phyloP scores from a whole-genome alignment of 192 early-diverging fungal species.

The Backusella australiensis region DNA sequence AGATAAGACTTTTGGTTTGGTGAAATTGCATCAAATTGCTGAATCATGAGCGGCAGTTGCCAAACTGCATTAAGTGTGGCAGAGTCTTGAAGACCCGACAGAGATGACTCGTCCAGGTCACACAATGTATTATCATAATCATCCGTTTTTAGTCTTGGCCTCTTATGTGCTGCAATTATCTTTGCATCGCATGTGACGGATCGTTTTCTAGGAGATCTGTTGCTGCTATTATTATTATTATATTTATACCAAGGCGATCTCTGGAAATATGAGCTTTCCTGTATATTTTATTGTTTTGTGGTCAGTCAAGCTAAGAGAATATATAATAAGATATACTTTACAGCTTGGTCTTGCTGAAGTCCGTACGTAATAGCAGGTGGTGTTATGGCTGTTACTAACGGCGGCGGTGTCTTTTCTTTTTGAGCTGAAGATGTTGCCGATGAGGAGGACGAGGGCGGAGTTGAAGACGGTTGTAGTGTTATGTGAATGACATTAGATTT shows the following conservation, averaged over 20 bases:
- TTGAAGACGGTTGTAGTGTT: neutral
- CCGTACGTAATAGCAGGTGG: neutral
- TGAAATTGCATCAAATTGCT: conserved; percentile 77
- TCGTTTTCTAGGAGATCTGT: conserved; percentile 9
- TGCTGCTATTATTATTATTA: neutral
- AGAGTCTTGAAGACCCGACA: neutral
- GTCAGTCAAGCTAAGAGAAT: neutral
- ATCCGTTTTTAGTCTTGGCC: neutral
- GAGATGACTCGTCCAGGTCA: neutral
- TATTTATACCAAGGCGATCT: neutral
- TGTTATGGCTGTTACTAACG: neutral
- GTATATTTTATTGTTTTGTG: neutral
- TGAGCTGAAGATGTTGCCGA: neutral
- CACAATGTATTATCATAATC: neutral
- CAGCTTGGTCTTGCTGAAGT: neutral
- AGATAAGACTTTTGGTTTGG: conserved; percentile 79
- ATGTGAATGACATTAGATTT: conserved; percentile 7
- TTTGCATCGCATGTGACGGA: conserved; percentile 19
- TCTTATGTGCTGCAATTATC: conserved; percentile 10
- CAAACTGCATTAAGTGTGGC: conserved; percentile 6
- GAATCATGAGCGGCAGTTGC: conserved; percentile 15
- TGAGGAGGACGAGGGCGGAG: neutral
- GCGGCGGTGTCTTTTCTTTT: neutral
- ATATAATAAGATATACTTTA: neutral
- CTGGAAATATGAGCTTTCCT: neutral